Percentiles rank a stretch among this genome's conserved stretches.
Conservation (phyloP, 306 rosid species). For the Lablab purpureus region DNA sequence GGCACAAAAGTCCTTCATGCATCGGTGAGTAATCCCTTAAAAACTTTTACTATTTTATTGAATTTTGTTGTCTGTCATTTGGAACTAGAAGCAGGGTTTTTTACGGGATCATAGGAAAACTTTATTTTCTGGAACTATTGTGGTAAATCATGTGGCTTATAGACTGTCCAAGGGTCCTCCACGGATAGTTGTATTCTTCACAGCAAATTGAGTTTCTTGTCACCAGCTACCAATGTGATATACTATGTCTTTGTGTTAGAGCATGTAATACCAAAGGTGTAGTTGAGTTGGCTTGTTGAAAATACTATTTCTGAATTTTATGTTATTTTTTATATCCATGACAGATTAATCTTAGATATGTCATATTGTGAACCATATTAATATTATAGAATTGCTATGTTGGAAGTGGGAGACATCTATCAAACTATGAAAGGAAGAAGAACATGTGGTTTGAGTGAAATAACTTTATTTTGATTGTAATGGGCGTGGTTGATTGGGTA, state of each 20-base stretch:
- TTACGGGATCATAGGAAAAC: conserved; percentile 29
- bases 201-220: not conserved
- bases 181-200: not conserved
- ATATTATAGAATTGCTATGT: conserved; percentile 8
- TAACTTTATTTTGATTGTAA: conserved; percentile 15
- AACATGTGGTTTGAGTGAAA: conserved; percentile 20
- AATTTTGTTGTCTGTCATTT: conserved; percentile 33
- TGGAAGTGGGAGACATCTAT: conserved; percentile 24
- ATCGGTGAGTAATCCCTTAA: conserved; percentile 67
- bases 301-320: conserved; percentile 20
- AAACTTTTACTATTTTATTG: conserved; percentile 34
- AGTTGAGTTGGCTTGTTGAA: conserved; percentile 33
- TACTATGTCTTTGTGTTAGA: not conserved
- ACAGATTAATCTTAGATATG: not conserved
- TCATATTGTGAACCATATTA: not conserved
- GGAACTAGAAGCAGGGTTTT: conserved; percentile 38
- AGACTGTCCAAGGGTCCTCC: not conserved
- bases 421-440: not conserved
- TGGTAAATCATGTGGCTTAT: conserved; percentile 6
- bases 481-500: not conserved
- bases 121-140: conserved; percentile 11
- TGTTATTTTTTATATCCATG: conserved; percentile 13
- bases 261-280: conserved; percentile 11
- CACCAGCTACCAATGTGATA: not conserved
- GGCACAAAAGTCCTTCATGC: conserved; percentile 98